Conservation (phyloP, 345 rosid species). For the Eucalyptus regnans region DNA sequence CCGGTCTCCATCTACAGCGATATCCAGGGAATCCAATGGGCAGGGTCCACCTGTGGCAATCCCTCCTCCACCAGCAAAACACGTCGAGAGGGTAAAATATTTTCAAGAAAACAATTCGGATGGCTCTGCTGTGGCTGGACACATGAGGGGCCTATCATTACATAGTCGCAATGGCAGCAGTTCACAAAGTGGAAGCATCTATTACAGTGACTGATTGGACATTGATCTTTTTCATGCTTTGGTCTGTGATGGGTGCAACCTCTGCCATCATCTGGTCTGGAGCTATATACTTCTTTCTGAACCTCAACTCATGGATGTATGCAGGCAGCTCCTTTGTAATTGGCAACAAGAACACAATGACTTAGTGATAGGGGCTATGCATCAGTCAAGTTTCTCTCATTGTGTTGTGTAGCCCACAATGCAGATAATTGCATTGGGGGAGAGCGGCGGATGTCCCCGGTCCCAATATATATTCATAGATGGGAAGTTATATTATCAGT, state of each 20-base stretch:
- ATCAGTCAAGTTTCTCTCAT: not conserved
- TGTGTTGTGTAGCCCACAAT: not conserved
- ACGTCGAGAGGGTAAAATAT: slow-evolving; percentile 75
- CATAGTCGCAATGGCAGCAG: slow-evolving; percentile 87
- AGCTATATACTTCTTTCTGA: not conserved
- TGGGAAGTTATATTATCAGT: not conserved
- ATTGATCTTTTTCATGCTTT: not conserved
- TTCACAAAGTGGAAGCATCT: slow-evolving; percentile 73
- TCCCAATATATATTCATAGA: not conserved
- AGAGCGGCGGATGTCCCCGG: not conserved
- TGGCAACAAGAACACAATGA: not conserved
- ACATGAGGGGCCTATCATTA: slow-evolving; percentile 72
- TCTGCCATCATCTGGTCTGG: not conserved
- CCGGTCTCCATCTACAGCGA: slow-evolving; percentile 41
- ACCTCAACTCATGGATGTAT: not conserved
- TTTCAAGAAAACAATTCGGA: slow-evolving; percentile 79
- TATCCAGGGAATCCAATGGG: slow-evolving; percentile 14
- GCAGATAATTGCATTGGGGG: not conserved
- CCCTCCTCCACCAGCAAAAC: slow-evolving; percentile 99
- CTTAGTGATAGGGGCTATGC: not conserved
- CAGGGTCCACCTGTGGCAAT: slow-evolving; percentile 43
- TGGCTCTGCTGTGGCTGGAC: slow-evolving; percentile 39
- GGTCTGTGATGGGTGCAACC: not conserved
- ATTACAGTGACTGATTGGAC: slow-evolving; percentile 51
- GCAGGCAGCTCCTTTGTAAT: not conserved